phyloP scores from a whole-genome alignment of 2,329 filamentous ascomycete genomes.

The Mariannaea elegans region DNA sequence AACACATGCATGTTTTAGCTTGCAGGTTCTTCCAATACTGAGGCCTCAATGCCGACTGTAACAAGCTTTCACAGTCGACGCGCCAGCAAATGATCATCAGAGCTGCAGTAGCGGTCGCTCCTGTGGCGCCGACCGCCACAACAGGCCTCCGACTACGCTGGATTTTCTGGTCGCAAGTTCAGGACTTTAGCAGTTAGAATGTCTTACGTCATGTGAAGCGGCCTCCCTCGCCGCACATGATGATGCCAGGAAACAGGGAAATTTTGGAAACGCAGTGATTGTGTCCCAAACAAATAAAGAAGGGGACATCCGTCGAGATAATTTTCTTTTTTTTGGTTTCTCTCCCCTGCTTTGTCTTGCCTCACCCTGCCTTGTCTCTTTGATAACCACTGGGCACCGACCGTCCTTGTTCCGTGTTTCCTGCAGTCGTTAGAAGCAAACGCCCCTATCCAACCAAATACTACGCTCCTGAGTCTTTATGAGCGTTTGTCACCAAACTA shows the following conservation, averaged over 20 bases:
- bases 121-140: conserved; percentile 10
- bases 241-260: conserved; percentile 20
- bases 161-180: not conserved
- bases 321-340: not conserved
- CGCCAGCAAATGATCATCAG: conserved; percentile 9
- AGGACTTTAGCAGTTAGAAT: not conserved
- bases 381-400: conserved; percentile 12
- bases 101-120: conserved; percentile 14
- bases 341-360: not conserved
- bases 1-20: not conserved
- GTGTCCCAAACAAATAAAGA: conserved; percentile 1
- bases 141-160: conserved; percentile 12
- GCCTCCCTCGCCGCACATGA: conserved; percentile 14
- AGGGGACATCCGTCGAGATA: conserved; percentile 5
- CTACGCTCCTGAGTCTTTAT: conserved; percentile 30
- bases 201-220: conserved; percentile 22
- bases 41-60: not conserved
- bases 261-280: conserved; percentile 5
- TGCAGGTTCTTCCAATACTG: not conserved
- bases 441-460: conserved; percentile 24
- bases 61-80: conserved; percentile 16
- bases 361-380: conserved; percentile 6
- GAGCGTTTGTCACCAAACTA: not conserved
- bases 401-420: conserved; percentile 33
- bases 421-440: conserved; percentile 36